Evolutionary conservation across 169 alveolate genomes (phyloP), one percentile per base, ranked within the genome.

Genomic region (Theileria annulata): DNA sequence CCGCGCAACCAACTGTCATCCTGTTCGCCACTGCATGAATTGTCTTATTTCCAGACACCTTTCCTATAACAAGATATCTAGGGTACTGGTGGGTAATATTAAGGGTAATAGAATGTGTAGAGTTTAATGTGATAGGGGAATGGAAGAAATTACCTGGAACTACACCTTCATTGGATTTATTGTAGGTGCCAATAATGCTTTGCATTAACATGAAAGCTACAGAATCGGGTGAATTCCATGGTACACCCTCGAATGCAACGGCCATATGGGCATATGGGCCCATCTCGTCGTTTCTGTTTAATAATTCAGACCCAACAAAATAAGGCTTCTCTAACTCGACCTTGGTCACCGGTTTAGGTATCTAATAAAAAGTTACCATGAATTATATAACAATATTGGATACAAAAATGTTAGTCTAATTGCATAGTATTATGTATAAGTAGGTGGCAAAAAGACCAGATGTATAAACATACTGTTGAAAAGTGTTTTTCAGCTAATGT

Each of bases 151-250:
- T 13, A 6, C 92, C 93, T 15, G 95, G 94, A 12, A 85, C 82
- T n/a, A 93, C 59, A 15, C 95, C 95, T 58, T 88, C 95, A 66
- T 92, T 93, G 82, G 83, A 86, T 54, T 86, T 77, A 58, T 93
- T 93, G 80, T 92, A 92, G 56, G 93, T 94, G 4, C 99, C 99
- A 30, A 96, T 91, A 48, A 97, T 94, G 77, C 98, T 91, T 77
- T 97, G 97, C 91, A 97, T 81, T 62, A 97, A 87, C 93, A 97
- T 93, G 86, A 96, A 94, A 33, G 95, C 91, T 75, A 95, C 94
- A 54, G 95, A 93, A 82, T 97, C 96, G 5, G 98, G 98, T 17
- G 98, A 96, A 54, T 92, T 92, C 95, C 97, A 93, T 17, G 97
- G 95, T 2, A 95, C 94, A n/a, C 99, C 99, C 49, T 95, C 96